phyloP scores from a whole-genome alignment of 176 grass and related monocot species.

The Juncus effusus region DNA sequence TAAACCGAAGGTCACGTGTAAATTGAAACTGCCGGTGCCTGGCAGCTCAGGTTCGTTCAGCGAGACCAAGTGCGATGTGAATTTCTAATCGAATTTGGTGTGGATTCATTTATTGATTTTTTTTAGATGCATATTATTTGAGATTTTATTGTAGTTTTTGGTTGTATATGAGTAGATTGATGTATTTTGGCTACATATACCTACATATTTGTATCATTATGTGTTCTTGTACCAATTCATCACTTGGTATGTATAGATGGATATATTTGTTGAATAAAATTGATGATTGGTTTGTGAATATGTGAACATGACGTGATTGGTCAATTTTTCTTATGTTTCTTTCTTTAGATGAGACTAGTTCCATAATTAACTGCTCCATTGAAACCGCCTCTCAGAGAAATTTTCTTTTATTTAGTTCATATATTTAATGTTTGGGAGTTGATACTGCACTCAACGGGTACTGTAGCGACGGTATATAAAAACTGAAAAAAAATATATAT shows the following conservation, averaged over 20 bases:
- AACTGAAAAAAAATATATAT: no score
- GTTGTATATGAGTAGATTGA: conserved; percentile 11
- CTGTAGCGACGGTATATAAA: no score
- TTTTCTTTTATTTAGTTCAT: no score
- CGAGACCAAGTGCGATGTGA: conserved; percentile 45
- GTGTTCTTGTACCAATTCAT: conserved; percentile 6
- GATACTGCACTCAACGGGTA: no score
- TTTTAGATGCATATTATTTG: conserved; percentile 20
- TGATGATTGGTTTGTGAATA: background rate
- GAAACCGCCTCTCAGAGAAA: no score
- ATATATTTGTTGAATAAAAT: background rate
- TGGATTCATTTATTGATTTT: conserved; percentile 10
- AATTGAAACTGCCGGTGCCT: conserved; percentile 50
- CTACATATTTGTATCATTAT: background rate
- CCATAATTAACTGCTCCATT: background rate
- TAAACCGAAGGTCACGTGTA: conserved; percentile 56
- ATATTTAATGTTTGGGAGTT: no score
- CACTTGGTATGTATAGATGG: background rate
- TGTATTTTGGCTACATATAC: background rate
- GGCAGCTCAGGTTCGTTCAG: conserved; percentile 28
- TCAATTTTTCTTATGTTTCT: background rate
- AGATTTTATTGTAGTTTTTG: background rate
- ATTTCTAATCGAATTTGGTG: conserved; percentile 32
- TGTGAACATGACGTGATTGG: background rate
- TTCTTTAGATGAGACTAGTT: background rate